These are phyloP conservation scores for Neonectria magnoliae DNA, from an alignment of 2,329 filamentous ascomycete species.

Conservation along the genomic window DNA sequence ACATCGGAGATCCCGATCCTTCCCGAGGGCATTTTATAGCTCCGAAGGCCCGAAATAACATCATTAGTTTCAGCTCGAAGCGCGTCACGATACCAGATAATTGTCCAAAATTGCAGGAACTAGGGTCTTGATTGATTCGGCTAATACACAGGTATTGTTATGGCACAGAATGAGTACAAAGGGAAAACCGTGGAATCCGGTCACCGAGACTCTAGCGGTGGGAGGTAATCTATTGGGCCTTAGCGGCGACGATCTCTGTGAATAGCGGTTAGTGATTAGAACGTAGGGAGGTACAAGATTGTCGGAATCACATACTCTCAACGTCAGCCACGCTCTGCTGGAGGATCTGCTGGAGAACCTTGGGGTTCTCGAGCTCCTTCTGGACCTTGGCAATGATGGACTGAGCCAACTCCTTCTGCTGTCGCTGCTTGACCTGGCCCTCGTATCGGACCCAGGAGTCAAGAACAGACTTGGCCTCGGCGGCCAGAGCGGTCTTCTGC, in stretches of 20 bases:
- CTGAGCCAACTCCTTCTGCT: conserved; percentile 96
- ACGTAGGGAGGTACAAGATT: neutral
- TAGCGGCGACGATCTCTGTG: conserved; percentile 70
- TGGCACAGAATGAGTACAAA: conserved; percentile 65
- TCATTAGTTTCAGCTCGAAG: conserved; percentile 23
- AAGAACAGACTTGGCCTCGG: conserved; percentile 93
- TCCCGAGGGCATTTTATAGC: conserved; percentile 39
- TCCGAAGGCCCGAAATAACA: conserved; percentile 34
- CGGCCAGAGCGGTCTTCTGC: conserved; percentile 91
- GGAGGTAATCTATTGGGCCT: conserved; percentile 67
- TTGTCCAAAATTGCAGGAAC: conserved; percentile 37
- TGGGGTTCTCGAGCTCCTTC: conserved; percentile 99
- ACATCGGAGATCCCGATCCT: conserved; percentile 40
- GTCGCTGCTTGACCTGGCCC: conserved; percentile 97
- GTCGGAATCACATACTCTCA: conserved; percentile 74
- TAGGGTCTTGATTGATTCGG: conserved; percentile 58
- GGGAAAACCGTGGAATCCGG: conserved; percentile 57
- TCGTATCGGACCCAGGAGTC: conserved; percentile 99
- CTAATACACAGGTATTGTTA: conserved; percentile 72
- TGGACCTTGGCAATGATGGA: conserved; percentile 95
- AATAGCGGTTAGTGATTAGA: conserved; percentile 46
- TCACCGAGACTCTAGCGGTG: conserved; percentile 48
- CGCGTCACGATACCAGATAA: conserved; percentile 32
- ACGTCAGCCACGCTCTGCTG: conserved; percentile 96
- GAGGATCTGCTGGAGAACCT: conserved; percentile 95